Percentiles rank a stretch among this genome's conserved stretches.
phyloP scores from a whole-genome alignment of 208 protist species.

The Acanthamoeba quina region DNA sequence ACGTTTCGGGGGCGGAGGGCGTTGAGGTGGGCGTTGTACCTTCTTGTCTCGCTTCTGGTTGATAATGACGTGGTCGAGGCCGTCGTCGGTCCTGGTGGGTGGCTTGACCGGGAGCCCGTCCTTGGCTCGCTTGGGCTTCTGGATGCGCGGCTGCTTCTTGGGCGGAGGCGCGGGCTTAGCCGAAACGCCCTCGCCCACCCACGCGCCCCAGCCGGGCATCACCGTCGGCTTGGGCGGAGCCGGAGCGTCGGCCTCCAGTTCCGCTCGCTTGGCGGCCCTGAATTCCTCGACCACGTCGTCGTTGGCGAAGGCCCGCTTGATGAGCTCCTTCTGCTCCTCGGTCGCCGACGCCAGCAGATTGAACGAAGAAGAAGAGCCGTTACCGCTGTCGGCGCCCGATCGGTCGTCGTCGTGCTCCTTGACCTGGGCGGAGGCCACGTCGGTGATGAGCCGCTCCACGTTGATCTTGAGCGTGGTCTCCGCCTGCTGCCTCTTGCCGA shows the following conservation, averaged over 20 bases:
- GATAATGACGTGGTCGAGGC: constrained; percentile 71
- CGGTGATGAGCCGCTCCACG: constrained; percentile 60
- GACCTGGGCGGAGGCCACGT: constrained; percentile 2
- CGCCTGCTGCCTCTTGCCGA: constrained; percentile 17
- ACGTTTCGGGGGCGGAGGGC: too few relatives aligned
- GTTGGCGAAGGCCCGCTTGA: constrained; percentile 74
- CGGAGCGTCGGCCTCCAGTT: not conserved
- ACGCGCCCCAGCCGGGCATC: constrained; percentile 68
- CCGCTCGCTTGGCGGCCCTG: constrained; percentile 28
- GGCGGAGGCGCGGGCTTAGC: not conserved
- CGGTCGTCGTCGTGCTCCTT: constrained; percentile 58
- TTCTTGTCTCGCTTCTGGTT: constrained; percentile 76
- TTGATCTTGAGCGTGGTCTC: constrained; percentile 63
- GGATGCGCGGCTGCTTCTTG: constrained; percentile 47
- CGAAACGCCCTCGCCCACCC: constrained; percentile 61
- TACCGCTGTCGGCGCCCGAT: not conserved
- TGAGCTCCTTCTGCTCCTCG: constrained; percentile 75
- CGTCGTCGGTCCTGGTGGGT: constrained; percentile 37
- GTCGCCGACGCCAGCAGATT: constrained; percentile 69
- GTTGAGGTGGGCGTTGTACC: not conserved
- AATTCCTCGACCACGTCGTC: constrained; percentile 75
- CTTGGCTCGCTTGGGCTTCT: constrained; percentile 58
- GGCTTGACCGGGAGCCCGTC: constrained; percentile 20
- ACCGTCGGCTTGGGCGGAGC: not conserved
- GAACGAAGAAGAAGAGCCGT: not conserved